Conservation (phyloP, 352 stramenopile genomes). For the Globisporangium apiculatum region DNA sequence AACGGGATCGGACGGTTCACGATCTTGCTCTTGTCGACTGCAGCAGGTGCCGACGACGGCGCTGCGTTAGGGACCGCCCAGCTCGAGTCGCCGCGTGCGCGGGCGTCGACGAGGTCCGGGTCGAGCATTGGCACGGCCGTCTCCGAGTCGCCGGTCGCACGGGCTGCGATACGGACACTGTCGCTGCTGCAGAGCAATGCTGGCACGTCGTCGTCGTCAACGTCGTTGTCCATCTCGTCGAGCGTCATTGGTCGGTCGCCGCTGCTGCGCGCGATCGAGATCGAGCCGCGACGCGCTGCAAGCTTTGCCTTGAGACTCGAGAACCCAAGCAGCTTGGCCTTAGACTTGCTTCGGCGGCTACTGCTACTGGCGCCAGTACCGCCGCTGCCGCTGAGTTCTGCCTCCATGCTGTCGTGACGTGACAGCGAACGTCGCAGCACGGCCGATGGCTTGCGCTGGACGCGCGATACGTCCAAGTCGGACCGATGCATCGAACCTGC, state of each 20-base stretch:
- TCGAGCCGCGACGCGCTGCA: conserved; percentile 1
- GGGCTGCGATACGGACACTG: background rate
- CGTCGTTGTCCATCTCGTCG: conserved; percentile 7
- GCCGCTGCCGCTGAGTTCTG: background rate
- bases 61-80: conserved; percentile 21
- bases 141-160: conserved; percentile 7
- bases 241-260: conserved; percentile 8
- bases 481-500: conserved; percentile 17
- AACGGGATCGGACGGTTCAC: conserved; percentile 15
- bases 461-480: conserved; percentile 26
- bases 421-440: conserved; percentile 6
- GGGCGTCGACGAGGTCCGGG: conserved; percentile 19
- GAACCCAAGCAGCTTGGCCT: conserved; percentile 9
- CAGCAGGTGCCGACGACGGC: too few relatives aligned
- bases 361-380: background rate
- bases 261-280: conserved; percentile 17
- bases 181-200: background rate
- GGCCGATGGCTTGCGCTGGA: conserved; percentile 7
- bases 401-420: conserved; percentile 7
- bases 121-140: conserved; percentile 31
- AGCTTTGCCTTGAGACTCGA: conserved; percentile 14
- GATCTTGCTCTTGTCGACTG: conserved; percentile 10
- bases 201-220: conserved; percentile 4
- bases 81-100: conserved; percentile 28
- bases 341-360: background rate